Percentiles rank a stretch among this genome's conserved stretches.
Evolutionary conservation across 2,329 filamentous ascomycete genomes (phyloP).

Genomic region (Sporothrix globosa): DNA sequence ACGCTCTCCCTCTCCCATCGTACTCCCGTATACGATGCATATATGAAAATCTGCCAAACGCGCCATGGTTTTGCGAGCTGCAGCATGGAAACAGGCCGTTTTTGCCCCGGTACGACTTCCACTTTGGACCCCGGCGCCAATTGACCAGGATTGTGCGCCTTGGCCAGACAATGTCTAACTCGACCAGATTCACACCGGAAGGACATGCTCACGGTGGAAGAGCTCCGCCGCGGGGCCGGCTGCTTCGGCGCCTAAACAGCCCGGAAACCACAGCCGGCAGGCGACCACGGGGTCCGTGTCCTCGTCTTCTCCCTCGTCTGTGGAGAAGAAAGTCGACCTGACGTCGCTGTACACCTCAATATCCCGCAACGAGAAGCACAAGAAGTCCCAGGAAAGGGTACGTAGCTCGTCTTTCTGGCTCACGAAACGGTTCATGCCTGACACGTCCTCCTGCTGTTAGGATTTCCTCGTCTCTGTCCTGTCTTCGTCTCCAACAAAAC

Average conservation of each 20-base stretch:
- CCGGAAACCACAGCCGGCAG: background rate
- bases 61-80: constrained; percentile 48
- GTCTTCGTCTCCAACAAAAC: constrained; percentile 85
- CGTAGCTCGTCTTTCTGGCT: background rate
- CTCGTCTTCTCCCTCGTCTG: background rate
- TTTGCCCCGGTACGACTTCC: constrained; percentile 42
- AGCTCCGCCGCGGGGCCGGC: constrained; percentile 27
- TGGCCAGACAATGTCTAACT: background rate
- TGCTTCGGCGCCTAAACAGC: background rate
- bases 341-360: constrained; percentile 46
- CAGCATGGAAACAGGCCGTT: constrained; percentile 48
- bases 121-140: background rate
- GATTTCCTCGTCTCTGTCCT: constrained; percentile 87
- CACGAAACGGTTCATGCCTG: constrained; percentile 18
- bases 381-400: constrained; percentile 55
- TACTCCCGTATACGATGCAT: constrained; percentile 29
- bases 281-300: constrained; percentile 12
- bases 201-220: constrained; percentile 31
- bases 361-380: constrained; percentile 52
- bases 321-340: constrained; percentile 32
- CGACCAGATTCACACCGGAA: constrained; percentile 30
- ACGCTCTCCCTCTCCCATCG: background rate
- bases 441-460: background rate
- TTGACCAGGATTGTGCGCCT: constrained; percentile 17
- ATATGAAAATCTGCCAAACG: constrained; percentile 14